These are phyloP conservation scores for Penicillium cosmopolitanum DNA, from an alignment of 495 filamentous ascomycete genomes.

Conservation along the genomic window DNA sequence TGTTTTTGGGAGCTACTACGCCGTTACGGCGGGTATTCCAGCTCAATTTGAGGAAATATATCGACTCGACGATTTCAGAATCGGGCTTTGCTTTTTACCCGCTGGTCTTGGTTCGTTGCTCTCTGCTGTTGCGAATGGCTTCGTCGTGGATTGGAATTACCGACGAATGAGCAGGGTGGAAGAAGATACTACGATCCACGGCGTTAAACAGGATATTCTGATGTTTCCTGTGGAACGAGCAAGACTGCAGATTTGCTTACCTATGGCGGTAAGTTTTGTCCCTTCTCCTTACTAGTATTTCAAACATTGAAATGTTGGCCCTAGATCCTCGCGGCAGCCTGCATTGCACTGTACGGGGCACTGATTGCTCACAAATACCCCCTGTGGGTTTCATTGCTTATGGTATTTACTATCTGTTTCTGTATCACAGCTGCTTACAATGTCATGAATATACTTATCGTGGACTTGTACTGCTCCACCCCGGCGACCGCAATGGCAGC, in stretches of 20 bases:
- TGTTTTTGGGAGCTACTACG: conserved; percentile 43
- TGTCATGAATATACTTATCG: conserved; percentile 43
- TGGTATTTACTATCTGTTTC: conserved; percentile 58
- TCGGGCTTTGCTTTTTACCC: conserved; percentile 43
- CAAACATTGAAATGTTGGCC: not conserved
- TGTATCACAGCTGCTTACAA: conserved; percentile 58
- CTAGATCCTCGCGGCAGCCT: conserved; percentile 22
- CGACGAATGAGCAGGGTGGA: conserved; percentile 28
- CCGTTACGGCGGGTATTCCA: conserved; percentile 39
- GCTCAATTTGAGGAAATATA: conserved; percentile 32
- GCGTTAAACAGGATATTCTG: conserved; percentile 42
- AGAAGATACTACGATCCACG: conserved; percentile 43
- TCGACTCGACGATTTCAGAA: conserved; percentile 35
- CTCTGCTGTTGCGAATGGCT: conserved; percentile 79
- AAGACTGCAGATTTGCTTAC: conserved; percentile 44
- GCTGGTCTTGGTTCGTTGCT: conserved; percentile 61
- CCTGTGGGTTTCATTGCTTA: conserved; percentile 50
- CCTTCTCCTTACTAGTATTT: not conserved
- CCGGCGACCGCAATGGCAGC: conserved; percentile 69
- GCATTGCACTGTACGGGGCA: conserved; percentile 24
- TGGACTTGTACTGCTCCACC: conserved; percentile 63
- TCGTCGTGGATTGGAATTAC: conserved; percentile 59
- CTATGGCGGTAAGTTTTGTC: conserved; percentile 29
- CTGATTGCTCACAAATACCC: conserved; percentile 29
- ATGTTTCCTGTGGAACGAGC: conserved; percentile 49